Conservation (phyloP, 1,139 yeast species). For the Pichia sp. region DNA sequence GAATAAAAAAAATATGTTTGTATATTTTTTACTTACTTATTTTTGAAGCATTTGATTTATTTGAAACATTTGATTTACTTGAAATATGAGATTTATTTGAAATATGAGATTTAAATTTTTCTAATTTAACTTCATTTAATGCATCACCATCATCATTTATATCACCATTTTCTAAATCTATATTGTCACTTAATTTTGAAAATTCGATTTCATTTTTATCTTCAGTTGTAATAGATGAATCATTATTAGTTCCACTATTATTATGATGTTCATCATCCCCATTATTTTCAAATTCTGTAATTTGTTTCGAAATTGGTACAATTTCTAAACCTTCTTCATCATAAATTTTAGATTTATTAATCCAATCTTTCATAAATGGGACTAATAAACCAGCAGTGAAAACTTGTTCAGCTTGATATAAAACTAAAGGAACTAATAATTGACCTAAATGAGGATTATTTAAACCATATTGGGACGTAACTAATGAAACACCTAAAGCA, state of each 20-base stretch:
- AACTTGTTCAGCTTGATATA: constrained; percentile 84
- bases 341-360: constrained; percentile 9
- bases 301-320: background rate
- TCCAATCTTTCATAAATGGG: constrained; percentile 16
- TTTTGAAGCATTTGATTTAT: no score
- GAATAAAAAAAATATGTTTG: no score
- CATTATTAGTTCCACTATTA: background rate
- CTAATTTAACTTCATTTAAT: background rate
- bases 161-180: background rate
- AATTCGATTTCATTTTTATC: constrained; percentile 1
- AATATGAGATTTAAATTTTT: background rate
- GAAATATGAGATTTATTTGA: background rate
- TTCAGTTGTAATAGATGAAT: background rate
- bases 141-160: background rate
- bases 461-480: constrained; percentile 73
- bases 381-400: constrained; percentile 18
- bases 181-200: background rate
- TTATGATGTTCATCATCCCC: background rate
- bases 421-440: constrained; percentile 70
- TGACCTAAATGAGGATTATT: constrained; percentile 57
- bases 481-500: constrained; percentile 78
- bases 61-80: no score
- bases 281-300: background rate
- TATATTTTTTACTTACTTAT: no score
- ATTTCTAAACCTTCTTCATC: background rate